These are phyloP conservation scores for Tetrapisispora arboricola DNA, from an alignment of 805 yeast genomes.

Conservation along the genomic window DNA sequence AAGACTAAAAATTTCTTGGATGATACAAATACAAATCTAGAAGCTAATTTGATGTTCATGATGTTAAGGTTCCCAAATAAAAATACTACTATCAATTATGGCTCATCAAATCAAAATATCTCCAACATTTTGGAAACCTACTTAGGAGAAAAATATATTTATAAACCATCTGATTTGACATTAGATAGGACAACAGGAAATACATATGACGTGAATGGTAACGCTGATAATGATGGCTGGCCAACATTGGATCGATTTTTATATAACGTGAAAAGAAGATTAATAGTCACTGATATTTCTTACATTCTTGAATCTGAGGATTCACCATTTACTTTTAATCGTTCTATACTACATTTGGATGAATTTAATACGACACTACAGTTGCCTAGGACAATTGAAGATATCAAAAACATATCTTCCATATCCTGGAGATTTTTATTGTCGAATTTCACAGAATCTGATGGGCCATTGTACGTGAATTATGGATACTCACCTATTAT, in stretches of 20 bases:
- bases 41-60: constrained; percentile 36
- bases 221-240: constrained; percentile 17
- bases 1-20: constrained; percentile 29
- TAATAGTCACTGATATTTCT: constrained; percentile 30
- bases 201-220: constrained; percentile 12
- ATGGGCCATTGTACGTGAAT: constrained; percentile 32
- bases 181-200: constrained; percentile 13
- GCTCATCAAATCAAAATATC: constrained; percentile 7
- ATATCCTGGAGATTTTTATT: constrained; percentile 32
- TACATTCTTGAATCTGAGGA: constrained; percentile 22
- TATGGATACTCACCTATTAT: constrained; percentile 65
- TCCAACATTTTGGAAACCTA: constrained; percentile 13
- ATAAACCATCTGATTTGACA: constrained; percentile 22
- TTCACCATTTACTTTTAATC: constrained; percentile 24
- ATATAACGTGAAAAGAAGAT: constrained; percentile 27
- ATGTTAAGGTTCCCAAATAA: constrained; percentile 25
- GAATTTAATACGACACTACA: constrained; percentile 12
- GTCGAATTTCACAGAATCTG: constrained; percentile 35
- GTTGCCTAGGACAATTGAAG: constrained; percentile 13
- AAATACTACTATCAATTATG: background rate
- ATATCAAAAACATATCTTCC: constrained; percentile 8
- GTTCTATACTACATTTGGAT: constrained; percentile 15
- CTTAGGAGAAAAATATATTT: constrained; percentile 17
- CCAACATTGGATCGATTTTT: constrained; percentile 31
- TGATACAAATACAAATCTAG: constrained; percentile 37